Conservation (phyloP, 495 filamentous ascomycete genomes). For the Aspergillus bertholletiae region DNA sequence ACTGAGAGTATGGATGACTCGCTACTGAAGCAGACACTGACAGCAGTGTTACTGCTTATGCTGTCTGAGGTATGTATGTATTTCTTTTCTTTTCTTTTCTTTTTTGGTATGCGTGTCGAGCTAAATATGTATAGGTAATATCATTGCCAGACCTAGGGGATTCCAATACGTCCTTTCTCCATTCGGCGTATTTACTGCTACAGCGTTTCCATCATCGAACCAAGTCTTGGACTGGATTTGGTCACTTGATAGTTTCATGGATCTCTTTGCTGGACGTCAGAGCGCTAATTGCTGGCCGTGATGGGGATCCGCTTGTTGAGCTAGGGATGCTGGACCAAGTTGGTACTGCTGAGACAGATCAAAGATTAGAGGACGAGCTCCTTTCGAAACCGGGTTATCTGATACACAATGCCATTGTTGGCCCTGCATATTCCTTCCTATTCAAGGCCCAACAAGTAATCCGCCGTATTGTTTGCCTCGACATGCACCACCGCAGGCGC, state of each 20-base stretch:
- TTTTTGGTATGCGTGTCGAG: neutral
- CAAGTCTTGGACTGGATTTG: constrained; percentile 27
- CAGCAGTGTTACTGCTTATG: constrained; percentile 36
- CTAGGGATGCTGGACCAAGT: constrained; percentile 23
- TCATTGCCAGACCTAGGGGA: constrained; percentile 26
- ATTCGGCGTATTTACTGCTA: constrained; percentile 32
- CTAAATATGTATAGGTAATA: constrained; percentile 21
- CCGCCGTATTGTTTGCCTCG: constrained; percentile 35
- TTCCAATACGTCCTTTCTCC: constrained; percentile 31
- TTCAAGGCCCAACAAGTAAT: constrained; percentile 34
- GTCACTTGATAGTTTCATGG: constrained; percentile 32
- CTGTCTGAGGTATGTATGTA: constrained; percentile 31
- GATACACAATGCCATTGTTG: constrained; percentile 31
- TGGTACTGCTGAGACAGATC: constrained; percentile 1
- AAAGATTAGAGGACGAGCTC: constrained; percentile 15
- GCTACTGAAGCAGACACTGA: constrained; percentile 26
- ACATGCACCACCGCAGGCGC: constrained; percentile 39
- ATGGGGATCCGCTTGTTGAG: constrained; percentile 35
- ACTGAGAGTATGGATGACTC: constrained; percentile 26
- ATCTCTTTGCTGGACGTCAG: constrained; percentile 38
- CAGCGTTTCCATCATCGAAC: constrained; percentile 32
- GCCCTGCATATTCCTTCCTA: constrained; percentile 35
- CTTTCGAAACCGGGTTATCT: constrained; percentile 31
- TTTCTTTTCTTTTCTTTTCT: too few relatives aligned
- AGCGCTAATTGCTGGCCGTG: constrained; percentile 38